Percentiles rank a stretch among this genome's conserved stretches.
Evolutionary conservation across 352 stramenopile species (phyloP).

Genomic region (Phytophthora ohioensis): DNA sequence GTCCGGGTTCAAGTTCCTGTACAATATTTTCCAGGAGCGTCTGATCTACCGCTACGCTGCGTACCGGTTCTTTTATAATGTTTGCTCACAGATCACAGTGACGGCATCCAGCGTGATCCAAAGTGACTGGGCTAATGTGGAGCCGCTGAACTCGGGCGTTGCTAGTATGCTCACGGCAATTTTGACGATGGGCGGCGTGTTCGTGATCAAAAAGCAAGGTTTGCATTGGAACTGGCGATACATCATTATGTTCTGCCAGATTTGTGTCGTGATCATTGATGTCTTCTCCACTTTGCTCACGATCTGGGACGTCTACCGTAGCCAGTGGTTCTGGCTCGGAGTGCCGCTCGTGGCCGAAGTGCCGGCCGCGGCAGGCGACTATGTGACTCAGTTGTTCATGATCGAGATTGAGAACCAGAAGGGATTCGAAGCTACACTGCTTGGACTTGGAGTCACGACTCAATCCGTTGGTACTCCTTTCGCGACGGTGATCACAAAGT

Average conservation of each 20-base stretch:
- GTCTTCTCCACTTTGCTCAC: slow-evolving; percentile 54
- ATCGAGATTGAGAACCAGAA: slow-evolving; percentile 50
- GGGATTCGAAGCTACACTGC: slow-evolving; percentile 60
- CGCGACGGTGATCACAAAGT: slow-evolving; percentile 61
- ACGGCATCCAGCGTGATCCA: slow-evolving; percentile 57
- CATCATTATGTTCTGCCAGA: slow-evolving; percentile 46
- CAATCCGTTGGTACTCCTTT: slow-evolving; percentile 52
- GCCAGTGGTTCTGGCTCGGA: slow-evolving; percentile 69
- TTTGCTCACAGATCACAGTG: slow-evolving; percentile 53
- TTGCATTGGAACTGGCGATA: slow-evolving; percentile 63
- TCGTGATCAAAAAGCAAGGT: slow-evolving; percentile 47
- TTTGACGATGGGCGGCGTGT: slow-evolving; percentile 44
- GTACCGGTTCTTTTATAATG: slow-evolving; percentile 54
- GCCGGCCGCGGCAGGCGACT: slow-evolving; percentile 41
- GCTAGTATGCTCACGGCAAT: slow-evolving; percentile 51
- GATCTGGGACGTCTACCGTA: slow-evolving; percentile 65
- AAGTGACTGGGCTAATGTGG: slow-evolving; percentile 58
- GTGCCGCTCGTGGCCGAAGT: slow-evolving; percentile 54
- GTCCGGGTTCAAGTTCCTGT: slow-evolving; percentile 43
- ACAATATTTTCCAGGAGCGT: slow-evolving; percentile 52
- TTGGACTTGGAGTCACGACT: slow-evolving; percentile 48
- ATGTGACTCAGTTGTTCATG: slow-evolving; percentile 51
- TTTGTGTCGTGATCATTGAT: slow-evolving; percentile 56
- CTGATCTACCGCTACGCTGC: slow-evolving; percentile 57
- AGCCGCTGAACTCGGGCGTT: slow-evolving; percentile 63